Evolutionary conservation across 1,284 basidiomycete genomes (phyloP).

Genomic region (Cutaneotrichosporon arboriforme): DNA sequence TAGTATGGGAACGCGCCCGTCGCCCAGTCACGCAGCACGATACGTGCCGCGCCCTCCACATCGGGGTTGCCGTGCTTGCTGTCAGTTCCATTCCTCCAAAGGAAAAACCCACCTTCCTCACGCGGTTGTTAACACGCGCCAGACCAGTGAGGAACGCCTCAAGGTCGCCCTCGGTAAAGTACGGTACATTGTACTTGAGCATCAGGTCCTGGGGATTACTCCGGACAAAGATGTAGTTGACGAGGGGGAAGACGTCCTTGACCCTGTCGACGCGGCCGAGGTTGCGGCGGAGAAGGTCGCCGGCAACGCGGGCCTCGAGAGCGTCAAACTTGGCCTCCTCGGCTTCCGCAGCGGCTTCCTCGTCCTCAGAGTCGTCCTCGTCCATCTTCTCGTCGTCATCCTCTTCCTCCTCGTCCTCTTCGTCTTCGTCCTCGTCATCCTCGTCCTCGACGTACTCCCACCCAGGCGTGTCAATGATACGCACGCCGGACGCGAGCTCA

Average conservation of each 20-base stretch:
- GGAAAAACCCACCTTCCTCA: constrained; percentile 58
- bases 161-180: constrained; percentile 66
- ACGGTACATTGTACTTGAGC: constrained; percentile 81
- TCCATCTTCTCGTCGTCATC: constrained; percentile 32
- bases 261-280: constrained; percentile 81
- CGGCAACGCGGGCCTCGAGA: constrained; percentile 53
- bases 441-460: constrained; percentile 55
- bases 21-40: constrained; percentile 86
- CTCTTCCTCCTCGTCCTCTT: constrained; percentile 40
- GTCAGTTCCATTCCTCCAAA: background rate
- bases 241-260: constrained; percentile 74
- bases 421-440: constrained; percentile 30
- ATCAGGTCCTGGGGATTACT: constrained; percentile 77
- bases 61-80: constrained; percentile 65
- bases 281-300: constrained; percentile 70
- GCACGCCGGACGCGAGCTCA: constrained; percentile 52
- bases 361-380: constrained; percentile 41
- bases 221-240: constrained; percentile 65
- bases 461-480: constrained; percentile 80
- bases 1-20: constrained; percentile 73
- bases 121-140: constrained; percentile 69
- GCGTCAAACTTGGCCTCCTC: constrained; percentile 52
- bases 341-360: constrained; percentile 28
- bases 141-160: constrained; percentile 74
- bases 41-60: constrained; percentile 69